These are phyloP conservation scores for Colletotrichum cereale DNA, from an alignment of 2,329 filamentous ascomycete genomes.

Conservation along the genomic window DNA sequence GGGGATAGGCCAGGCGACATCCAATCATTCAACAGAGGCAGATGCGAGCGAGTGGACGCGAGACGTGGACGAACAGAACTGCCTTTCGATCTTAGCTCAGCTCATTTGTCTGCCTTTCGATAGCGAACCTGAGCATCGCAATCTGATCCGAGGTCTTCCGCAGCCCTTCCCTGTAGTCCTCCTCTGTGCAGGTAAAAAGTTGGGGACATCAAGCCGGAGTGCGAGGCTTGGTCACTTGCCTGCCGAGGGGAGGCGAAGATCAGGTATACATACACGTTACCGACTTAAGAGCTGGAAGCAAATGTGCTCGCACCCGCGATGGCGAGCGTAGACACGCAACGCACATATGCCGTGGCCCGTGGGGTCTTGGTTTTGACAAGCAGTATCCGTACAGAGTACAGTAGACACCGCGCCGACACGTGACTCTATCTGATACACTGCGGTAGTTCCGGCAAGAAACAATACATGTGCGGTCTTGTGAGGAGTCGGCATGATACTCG, in stretches of 20 bases:
- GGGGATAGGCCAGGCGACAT: neutral
- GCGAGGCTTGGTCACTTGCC: no score
- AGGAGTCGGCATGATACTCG: neutral
- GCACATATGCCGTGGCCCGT: slow-evolving; percentile 16
- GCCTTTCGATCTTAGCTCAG: neutral
- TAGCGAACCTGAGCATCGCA: neutral
- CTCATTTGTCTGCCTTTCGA: neutral
- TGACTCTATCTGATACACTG: slow-evolving; percentile 1
- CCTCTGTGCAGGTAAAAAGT: neutral
- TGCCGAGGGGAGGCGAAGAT: neutral
- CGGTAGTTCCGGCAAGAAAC: slow-evolving; percentile 1
- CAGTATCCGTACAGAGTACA: slow-evolving; percentile 26
- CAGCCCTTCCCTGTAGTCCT: neutral
- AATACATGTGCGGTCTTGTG: neutral
- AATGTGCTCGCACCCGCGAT: no score
- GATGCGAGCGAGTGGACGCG: neutral
- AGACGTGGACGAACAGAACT: neutral
- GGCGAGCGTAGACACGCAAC: neutral
- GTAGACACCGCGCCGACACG: slow-evolving; percentile 29
- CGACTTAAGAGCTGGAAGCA: no score
- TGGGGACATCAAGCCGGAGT: neutral
- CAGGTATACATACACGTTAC: neutral
- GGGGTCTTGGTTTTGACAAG: slow-evolving; percentile 24
- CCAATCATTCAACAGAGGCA: neutral
- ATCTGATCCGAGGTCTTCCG: neutral